Base-by-base conservation (phyloP, 257 asterid genomes). In the Solanum medicagineum region DNA sequence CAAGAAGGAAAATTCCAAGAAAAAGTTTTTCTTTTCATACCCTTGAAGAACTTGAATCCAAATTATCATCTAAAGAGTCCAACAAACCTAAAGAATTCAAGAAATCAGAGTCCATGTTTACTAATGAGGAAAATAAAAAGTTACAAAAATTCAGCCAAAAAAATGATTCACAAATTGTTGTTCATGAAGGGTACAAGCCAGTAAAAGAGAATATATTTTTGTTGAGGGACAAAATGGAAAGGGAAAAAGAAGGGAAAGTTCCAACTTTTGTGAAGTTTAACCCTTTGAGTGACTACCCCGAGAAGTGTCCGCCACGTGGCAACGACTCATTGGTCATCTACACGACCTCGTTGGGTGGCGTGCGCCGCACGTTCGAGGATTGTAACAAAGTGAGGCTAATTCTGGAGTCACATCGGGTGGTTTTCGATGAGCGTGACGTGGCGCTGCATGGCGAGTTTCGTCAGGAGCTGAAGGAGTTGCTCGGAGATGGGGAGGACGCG, bases 321-420 rank as follows among this genome's bases (percentile, higher is more conserved):
- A 93, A 71, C 1, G 92, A 92, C 84, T 17, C 91, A 49, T 96
- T 94, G 85, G 99, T 96, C 22, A 79, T 96, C n/a, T 96, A 96
- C 93, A 94, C 98, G 4, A 96, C 99, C 8, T 93, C 99, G 0
- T 85, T 96, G 8, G 97, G 99, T 3, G 99, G 99, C 7, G 97
- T 96, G 1, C 91, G 99, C 15, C 91, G 97, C 47, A 96, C 99
- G 10, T 91, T 89, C 90, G 98, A 96, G 85, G 94, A 93, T 85
- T 94, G 99, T 88, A 89, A 89, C 90, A 91, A 89, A 3, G 86
- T 96, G 68, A 80, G 95, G 88, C 81, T 92, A 71, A 91, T 96
- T 45, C 60, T 96, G 86, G 99, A 96, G 87, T 84, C 88, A 8
- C 98, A 94, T 81, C 85, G 91, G 29, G 93, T 95, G 89, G 98